Conservation (phyloP, 2,329 filamentous ascomycete species). For the Aspergillus vadensis region DNA sequence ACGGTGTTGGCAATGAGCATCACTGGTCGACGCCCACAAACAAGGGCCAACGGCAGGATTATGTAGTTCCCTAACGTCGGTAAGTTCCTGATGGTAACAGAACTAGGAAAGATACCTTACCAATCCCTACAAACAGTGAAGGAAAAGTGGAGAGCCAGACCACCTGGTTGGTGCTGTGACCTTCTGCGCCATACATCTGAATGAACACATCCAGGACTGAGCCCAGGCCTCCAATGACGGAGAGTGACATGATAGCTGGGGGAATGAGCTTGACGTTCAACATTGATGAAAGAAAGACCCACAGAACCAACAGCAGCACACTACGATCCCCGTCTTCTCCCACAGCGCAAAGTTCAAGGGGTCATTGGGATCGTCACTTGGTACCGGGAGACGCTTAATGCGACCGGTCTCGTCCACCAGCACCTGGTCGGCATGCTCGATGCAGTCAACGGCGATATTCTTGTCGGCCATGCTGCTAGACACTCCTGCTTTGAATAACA, state of each 20-base stretch:
- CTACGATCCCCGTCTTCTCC: constrained; percentile 28
- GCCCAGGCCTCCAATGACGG: constrained; percentile 30
- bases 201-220: constrained; percentile 40
- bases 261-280: background rate
- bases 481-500: background rate
- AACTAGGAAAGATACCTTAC: constrained; percentile 18
- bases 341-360: constrained; percentile 27
- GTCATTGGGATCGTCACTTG: constrained; percentile 30
- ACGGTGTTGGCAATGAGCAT: constrained; percentile 36
- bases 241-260: constrained; percentile 29
- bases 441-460: background rate
- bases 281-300: background rate
- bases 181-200: constrained; percentile 30
- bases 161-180: constrained; percentile 31
- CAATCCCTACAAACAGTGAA: constrained; percentile 44
- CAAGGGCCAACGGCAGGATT: constrained; percentile 43
- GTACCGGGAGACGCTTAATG: constrained; percentile 26
- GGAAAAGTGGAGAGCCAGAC: constrained; percentile 43
- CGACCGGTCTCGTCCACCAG: constrained; percentile 23
- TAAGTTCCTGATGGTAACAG: background rate
- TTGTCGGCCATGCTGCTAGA: background rate
- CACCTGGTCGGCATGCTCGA: background rate
- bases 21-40: constrained; percentile 42
- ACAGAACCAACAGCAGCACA: constrained; percentile 34
- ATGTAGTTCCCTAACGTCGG: constrained; percentile 33